A percentile compares a stretch with the other conserved stretches of the same genome.
Conservation (phyloP, 306 rosid genomes). For the Fragaria nilgerrensis region DNA sequence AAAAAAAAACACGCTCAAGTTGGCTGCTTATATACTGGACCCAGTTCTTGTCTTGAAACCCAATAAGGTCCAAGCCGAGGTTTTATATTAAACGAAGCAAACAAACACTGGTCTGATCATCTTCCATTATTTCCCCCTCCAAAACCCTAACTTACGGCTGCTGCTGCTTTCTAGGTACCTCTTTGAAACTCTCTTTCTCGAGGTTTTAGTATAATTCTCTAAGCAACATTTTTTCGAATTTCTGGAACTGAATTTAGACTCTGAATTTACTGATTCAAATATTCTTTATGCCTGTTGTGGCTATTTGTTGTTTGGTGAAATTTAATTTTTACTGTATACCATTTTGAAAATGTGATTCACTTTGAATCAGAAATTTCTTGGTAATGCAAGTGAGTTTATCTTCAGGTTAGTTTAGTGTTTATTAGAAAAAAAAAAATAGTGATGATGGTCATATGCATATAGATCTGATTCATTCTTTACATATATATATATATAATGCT, state of each 20-base stretch:
- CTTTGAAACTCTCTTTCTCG: not conserved
- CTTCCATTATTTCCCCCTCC: not conserved
- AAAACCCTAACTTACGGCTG: not conserved
- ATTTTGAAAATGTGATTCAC: not conserved
- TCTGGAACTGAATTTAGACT: not conserved
- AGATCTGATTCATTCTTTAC: not conserved
- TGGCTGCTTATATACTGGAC: not conserved
- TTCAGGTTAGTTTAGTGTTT: not conserved
- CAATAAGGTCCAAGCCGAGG: not conserved
- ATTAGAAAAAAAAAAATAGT: not conserved
- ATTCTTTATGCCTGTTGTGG: not conserved
- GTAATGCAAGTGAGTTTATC: not conserved
- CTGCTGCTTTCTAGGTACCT: not conserved
- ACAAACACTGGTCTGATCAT: not conserved
- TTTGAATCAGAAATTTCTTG: not conserved
- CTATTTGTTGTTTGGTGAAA: no score
- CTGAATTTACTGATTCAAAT: no score
- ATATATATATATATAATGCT: not conserved
- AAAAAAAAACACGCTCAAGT: no score
- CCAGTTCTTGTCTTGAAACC: not conserved
- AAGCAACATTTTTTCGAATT: no score
- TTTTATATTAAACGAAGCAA: no score
- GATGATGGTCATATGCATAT: not conserved
- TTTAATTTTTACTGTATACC: no score
- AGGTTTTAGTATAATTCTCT: not conserved